Conservation (phyloP, 331 rosid genomes). For the Ulmus americana region DNA sequence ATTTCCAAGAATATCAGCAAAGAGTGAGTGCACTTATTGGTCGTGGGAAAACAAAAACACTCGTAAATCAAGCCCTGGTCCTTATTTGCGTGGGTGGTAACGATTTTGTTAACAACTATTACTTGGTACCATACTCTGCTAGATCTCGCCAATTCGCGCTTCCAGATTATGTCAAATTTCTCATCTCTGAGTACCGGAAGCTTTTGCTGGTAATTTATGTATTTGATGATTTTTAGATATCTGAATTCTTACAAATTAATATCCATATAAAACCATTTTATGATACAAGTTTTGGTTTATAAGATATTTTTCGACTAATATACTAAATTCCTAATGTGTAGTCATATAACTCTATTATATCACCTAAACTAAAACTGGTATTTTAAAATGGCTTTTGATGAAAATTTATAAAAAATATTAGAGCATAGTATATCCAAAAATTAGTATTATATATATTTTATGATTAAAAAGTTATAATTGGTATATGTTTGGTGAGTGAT, state of each 20-base stretch:
- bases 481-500: no score
- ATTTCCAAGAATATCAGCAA: slow-evolving; percentile 56
- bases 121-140: slow-evolving; percentile 61
- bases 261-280: no score
- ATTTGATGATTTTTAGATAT: no score
- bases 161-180: slow-evolving; percentile 54
- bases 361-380: no score
- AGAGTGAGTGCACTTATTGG: slow-evolving; percentile 43
- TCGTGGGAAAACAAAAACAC: slow-evolving; percentile 18
- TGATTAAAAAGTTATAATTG: no score
- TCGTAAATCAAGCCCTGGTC: slow-evolving; percentile 52
- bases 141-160: slow-evolving; percentile 65
- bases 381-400: no score
- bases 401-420: no score
- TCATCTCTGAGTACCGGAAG: slow-evolving; percentile 55
- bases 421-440: no score
- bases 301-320: not conserved
- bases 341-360: no score
- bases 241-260: no score
- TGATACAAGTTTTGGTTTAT: not conserved
- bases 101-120: slow-evolving; percentile 83
- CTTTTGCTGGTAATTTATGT: slow-evolving; percentile 42
- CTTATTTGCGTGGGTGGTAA: slow-evolving; percentile 77
- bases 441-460: no score
- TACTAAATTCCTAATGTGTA: slow-evolving; percentile 8